Conservation (phyloP, 2,329 filamentous ascomycete genomes). For the Pseudogymnoascus destructans region DNA sequence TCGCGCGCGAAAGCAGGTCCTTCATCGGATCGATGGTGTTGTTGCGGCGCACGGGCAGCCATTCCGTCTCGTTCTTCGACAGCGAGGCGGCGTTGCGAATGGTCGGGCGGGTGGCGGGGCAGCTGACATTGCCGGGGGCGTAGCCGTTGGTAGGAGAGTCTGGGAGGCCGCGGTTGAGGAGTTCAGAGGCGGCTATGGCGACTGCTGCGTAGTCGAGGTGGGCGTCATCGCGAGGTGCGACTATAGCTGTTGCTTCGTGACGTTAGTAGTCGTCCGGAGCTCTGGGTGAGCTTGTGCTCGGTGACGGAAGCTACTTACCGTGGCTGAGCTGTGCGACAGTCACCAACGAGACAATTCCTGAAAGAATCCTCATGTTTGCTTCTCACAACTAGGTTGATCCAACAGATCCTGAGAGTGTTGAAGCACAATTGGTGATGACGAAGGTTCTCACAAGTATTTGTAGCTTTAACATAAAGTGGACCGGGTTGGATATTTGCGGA, state of each 20-base stretch:
- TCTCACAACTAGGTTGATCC: neutral
- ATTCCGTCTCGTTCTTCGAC: constrained; percentile 57
- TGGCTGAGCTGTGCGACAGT: neutral
- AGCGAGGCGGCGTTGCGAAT: constrained; percentile 51
- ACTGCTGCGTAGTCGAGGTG: constrained; percentile 17
- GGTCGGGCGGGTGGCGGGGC: constrained; percentile 54
- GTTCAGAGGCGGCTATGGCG: constrained; percentile 14
- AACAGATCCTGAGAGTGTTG: neutral
- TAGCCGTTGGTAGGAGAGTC: constrained; percentile 48
- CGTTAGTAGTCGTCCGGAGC: neutral
- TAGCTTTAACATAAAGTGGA: neutral
- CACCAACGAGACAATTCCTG: neutral
- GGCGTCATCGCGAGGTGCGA: neutral
- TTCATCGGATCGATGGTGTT: constrained; percentile 65
- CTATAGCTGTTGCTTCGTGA: neutral
- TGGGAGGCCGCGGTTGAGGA: constrained; percentile 22
- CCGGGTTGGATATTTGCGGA: neutral
- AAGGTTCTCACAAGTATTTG: neutral
- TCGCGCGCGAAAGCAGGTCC: constrained; percentile 55
- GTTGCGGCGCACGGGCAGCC: constrained; percentile 58
- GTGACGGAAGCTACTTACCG: neutral
- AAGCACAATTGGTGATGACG: neutral
- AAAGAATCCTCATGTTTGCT: neutral
- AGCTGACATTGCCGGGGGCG: constrained; percentile 52
- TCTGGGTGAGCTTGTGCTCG: neutral